Evolutionary conservation across 1,284 basidiomycete species (phyloP).

Genomic region (Tranzscheliella williamsii): DNA sequence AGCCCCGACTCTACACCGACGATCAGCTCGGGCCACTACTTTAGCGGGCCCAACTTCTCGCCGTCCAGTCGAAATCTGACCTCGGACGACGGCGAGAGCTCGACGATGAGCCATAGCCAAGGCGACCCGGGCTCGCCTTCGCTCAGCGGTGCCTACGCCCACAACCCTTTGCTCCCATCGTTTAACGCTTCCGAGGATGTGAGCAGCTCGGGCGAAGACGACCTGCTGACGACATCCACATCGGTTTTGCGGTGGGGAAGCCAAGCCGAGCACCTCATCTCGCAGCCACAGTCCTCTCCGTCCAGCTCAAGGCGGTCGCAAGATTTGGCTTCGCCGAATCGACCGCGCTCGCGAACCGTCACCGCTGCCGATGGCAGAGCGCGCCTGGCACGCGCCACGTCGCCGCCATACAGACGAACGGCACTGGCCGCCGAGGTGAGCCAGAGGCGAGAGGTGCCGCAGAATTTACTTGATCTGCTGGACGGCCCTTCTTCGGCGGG

Average conservation of each 20-base stretch:
- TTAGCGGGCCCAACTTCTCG: too few species aligned
- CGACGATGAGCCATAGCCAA: too few species aligned
- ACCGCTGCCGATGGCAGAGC: constrained; percentile 15
- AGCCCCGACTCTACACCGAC: too few species aligned
- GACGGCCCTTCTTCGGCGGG: too few species aligned
- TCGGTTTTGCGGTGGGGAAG: constrained; percentile 26
- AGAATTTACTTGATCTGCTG: constrained; percentile 14
- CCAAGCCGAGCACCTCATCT: constrained; percentile 8
- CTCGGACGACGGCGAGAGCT: too few species aligned
- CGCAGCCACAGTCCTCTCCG: background rate
- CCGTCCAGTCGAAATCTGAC: too few species aligned
- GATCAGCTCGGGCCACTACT: too few species aligned
- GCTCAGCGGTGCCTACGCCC: background rate
- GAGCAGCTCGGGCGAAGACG: constrained; percentile 13
- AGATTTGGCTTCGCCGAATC: background rate
- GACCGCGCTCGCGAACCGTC: constrained; percentile 22
- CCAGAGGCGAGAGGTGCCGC: constrained; percentile 15
- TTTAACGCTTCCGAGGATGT: constrained; percentile 4
- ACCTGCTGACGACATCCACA: too few species aligned
- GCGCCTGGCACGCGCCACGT: background rate
- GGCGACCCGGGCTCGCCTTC: too few species aligned
- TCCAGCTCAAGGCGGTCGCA: too few species aligned
- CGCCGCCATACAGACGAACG: background rate
- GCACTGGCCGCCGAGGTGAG: constrained; percentile 15
- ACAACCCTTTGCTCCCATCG: constrained; percentile 4